Evolutionary conservation across 1,139 yeast species (phyloP), one percentile per base, ranked within the genome.

Genomic region (Insectozyma bohioensis): DNA sequence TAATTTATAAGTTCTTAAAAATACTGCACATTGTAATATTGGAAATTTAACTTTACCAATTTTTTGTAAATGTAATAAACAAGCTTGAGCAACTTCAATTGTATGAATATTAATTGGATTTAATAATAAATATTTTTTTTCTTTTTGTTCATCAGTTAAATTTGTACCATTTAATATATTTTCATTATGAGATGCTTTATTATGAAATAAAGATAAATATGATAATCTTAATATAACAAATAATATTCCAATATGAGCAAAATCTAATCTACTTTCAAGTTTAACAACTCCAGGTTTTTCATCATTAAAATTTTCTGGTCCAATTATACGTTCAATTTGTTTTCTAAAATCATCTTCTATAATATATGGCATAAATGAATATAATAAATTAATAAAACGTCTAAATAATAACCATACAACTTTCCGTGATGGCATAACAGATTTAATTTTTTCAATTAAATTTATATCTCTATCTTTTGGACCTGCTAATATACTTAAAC

Each of bases 1-100:
- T 12, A 55, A 51, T 22, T 67, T 67, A 40, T 75, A 75, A 11
- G 72, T 52, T 22, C 75, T 55, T 54, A 74, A 58, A 40, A 63
- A 52, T 7, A 75, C 39, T 3, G 68, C 63, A 25, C 56, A 51
- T 34, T 60, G 67, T 18, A 62, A 50, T 1, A 58, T 52, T 0
- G 54, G 49, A 25, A 61, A 38, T 28, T 48, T 51, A 21, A 54
- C 48, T 35, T 54, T 48, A 18, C 54, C 48, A 11, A 48, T 39
- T 13, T 53, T 40, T 29, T 56, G 57, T 31, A 61, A 56, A 31
- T 53, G 54, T 18, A 48, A 48, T 3, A 59, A 45, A 33, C 69
- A 61, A 2, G 47, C 46, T 20, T 54, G 52, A 2, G 67, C 63
- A 6, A 59, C 44, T 10, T 52, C 54, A 6, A 61, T 46, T 11